Conservation (phyloP, 495 filamentous ascomycete genomes). For the Podospora pseudocomata region DNA sequence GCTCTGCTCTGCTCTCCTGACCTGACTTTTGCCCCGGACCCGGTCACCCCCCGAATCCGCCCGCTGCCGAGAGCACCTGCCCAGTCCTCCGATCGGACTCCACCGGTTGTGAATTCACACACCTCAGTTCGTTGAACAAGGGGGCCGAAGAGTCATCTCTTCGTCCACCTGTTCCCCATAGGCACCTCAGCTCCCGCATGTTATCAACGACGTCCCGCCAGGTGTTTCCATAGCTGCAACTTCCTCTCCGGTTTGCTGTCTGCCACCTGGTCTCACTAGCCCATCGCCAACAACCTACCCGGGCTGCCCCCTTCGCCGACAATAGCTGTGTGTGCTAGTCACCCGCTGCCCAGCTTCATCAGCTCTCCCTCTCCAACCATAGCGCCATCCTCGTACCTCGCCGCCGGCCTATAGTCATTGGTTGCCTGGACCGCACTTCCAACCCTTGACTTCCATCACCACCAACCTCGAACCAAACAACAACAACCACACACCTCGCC, state of each 20-base stretch:
- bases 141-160: slow-evolving; percentile 48
- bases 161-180: slow-evolving; percentile 43
- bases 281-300: neutral
- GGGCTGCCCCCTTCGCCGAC: slow-evolving; percentile 10
- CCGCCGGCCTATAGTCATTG: slow-evolving; percentile 2
- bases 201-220: slow-evolving; percentile 37
- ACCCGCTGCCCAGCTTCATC: slow-evolving; percentile 8
- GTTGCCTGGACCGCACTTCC: slow-evolving; percentile 12
- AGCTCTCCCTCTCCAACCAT: neutral
- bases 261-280: slow-evolving; percentile 33
- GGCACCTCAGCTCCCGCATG: slow-evolving; percentile 37
- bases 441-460: slow-evolving; percentile 14
- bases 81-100: slow-evolving; percentile 26
- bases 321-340: slow-evolving; percentile 15
- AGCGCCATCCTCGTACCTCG: neutral
- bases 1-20: slow-evolving; percentile 4
- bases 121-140: slow-evolving; percentile 35
- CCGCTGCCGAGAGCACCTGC: slow-evolving; percentile 17
- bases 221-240: slow-evolving; percentile 37
- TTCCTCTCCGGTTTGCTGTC: slow-evolving; percentile 30
- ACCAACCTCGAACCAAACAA: slow-evolving; percentile 18
- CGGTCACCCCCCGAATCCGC: slow-evolving; percentile 17
- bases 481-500: slow-evolving; percentile 39
- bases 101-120: slow-evolving; percentile 32
- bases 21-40: slow-evolving; percentile 19